Base-by-base conservation (phyloP, 371 early-diverging fungal species). In the Haplosporangium sp. region DNA sequence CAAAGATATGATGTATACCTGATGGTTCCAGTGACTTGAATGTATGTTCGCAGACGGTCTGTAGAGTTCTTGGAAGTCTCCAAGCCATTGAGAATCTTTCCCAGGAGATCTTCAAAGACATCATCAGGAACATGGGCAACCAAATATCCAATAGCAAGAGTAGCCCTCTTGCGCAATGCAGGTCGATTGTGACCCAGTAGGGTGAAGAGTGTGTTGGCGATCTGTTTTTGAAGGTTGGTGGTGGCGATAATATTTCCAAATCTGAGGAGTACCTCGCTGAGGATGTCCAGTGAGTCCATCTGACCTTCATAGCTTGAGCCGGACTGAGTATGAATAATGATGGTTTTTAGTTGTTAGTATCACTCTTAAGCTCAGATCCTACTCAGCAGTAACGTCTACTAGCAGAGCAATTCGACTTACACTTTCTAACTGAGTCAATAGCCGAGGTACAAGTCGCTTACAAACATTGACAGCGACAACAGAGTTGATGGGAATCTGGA, bases 81-180 rank as follows among this genome's bases (percentile, higher is more conserved):
- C 70, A 89, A 73, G 68, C 85, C 89, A 2, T 34, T 57, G n/a
- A 86, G 70, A 55, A 88, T 63, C 56, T 86, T 71, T 60, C 63
- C 67, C 68, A 92, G 84, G 13, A 94, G 70, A 13, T 87, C 86
- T 11, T 88, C 89, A 78, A 96, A 96, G 57, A 91, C 79, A 4
- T 90, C 88, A 67, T 95, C 95, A 13, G 88, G 87, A 3, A 88
- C 83, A 76, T 94, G 89, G 17, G 89, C 87, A 4, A 93, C 94
- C n/a, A 92, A 83, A 60, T 87, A 86, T 57, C 94, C 95, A 50
- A 96, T 87, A 15, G 93, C 94, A 0, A 88, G 81, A 4, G 93
- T 92, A 6, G 94, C 88, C 59, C 97, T 87, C 84, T 97, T 97
- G 45, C 96, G 91, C 44, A 96, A 86, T 6, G 96, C 94, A 19